Evolutionary conservation across 208 protist species (phyloP), one percentile per base, ranked within the genome.

Genomic region (Borovskyia barvae): DNA sequence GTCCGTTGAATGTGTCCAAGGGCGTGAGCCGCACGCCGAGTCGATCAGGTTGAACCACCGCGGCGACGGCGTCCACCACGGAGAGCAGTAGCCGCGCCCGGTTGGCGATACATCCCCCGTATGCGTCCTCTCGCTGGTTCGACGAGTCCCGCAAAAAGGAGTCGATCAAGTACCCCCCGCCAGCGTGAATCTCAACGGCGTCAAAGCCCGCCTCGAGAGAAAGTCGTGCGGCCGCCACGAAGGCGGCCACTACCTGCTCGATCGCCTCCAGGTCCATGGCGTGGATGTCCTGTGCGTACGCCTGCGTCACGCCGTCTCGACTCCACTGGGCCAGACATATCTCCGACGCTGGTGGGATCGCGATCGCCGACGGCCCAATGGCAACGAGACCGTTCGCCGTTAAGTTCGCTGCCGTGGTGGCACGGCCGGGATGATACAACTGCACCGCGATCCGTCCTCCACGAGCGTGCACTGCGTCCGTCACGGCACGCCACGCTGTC

Each of bases 121-220:
- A 98, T 37, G 83, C 54, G 43, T 88, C 92, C 7, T 77, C 93
- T 40, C 92, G 72, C 55, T 75, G 56, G 65, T 97, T 97, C 28
- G 73, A 37, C 3, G 46, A 37, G 36, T 52, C 33, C 35, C 48
- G 69, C 22, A 97, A 46, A 63, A 98, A 98, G 15, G 68, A 51
- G 42, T 88, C 80, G 20, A 97, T 61, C 15, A 98, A 48, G 72
- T 97, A 98, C n/a, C 91, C 94, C 55, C 97, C 78, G 3, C 82
- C 87, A 20, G 71, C 75, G 61, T 97, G 95, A 14, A 98, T 69
- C 78, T 97, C 75, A 25, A 98, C 74, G 4, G 78, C 86, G 58
- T 97, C 93, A 61, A 97, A 97, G 15, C 93, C 91, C 26, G 87
- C 86, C 0, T 32, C 68, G 48, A 40, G 77, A 49, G 76, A 69